phyloP scores from a whole-genome alignment of 768 basidiomycete species.

The Rossbeevera mucosa region DNA sequence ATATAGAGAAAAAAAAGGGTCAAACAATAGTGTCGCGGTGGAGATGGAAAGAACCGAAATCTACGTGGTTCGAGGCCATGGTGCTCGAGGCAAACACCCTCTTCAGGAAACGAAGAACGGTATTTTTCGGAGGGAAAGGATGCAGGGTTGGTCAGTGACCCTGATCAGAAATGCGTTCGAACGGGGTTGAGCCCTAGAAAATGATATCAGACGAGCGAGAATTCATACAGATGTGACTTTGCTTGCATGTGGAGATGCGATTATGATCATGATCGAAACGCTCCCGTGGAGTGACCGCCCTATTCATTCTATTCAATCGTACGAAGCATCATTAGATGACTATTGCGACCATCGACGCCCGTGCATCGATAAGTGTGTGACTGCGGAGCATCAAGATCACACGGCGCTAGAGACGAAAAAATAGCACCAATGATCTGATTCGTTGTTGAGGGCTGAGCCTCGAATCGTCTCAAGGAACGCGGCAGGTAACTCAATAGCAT shows the following conservation, averaged over 20 bases:
- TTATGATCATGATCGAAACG: constrained; percentile 9
- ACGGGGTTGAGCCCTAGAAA: neutral
- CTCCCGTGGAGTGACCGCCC: neutral
- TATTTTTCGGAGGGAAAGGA: neutral
- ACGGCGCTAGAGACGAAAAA: neutral
- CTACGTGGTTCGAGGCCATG: neutral
- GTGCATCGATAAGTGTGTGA: neutral
- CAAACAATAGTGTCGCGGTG: neutral
- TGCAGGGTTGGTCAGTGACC: neutral
- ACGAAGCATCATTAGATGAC: neutral
- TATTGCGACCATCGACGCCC: neutral
- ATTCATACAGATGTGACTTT: neutral
- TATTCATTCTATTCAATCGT: neutral
- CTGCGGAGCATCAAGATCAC: neutral
- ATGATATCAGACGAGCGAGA: neutral
- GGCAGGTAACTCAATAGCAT: neutral
- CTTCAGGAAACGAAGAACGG: neutral
- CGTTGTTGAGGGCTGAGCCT: neutral
- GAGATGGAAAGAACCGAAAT: neutral
- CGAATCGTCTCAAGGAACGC: too few species aligned
- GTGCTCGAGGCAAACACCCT: neutral
- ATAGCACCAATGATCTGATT: neutral
- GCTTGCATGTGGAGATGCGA: neutral
- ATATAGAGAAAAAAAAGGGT: neutral
- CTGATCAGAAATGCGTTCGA: neutral